phyloP scores from a whole-genome alignment of 2,329 filamentous ascomycete species.

The Blumeriella jaapii region DNA sequence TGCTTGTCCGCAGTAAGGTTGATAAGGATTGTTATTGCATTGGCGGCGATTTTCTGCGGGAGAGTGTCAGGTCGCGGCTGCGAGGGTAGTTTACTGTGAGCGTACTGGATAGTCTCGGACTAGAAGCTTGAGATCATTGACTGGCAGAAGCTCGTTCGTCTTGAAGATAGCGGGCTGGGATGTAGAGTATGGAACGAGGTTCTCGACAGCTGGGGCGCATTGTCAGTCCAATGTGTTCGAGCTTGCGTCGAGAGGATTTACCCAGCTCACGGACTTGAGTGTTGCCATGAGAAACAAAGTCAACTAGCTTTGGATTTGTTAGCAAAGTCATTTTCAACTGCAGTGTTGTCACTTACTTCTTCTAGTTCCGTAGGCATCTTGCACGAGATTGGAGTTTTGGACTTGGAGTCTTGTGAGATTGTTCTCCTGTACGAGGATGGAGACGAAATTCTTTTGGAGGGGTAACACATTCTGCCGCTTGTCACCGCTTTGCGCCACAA shows the following conservation, averaged over 20 bases:
- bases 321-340: slow-evolving; percentile 3
- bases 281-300: slow-evolving; percentile 86
- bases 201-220: slow-evolving; percentile 55
- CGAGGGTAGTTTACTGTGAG: background rate
- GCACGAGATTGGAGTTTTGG: background rate
- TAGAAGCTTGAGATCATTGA: slow-evolving; percentile 80
- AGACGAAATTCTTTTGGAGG: slow-evolving; percentile 5
- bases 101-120: slow-evolving; percentile 69
- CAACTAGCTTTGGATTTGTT: slow-evolving; percentile 54
- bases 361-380: slow-evolving; percentile 67
- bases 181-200: slow-evolving; percentile 72
- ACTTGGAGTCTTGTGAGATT: background rate
- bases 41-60: slow-evolving; percentile 81
- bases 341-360: slow-evolving; percentile 41
- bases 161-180: slow-evolving; percentile 76
- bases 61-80: slow-evolving; percentile 9
- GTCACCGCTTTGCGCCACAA: background rate
- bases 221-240: slow-evolving; percentile 13
- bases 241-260: slow-evolving; percentile 28
- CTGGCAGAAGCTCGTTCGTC: slow-evolving; percentile 59
- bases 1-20: slow-evolving; percentile 72
- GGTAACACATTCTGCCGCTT: slow-evolving; percentile 5
- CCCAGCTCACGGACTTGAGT: slow-evolving; percentile 77
- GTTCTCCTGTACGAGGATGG: background rate
- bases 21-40: slow-evolving; percentile 82